Evolutionary conservation across 1,284 basidiomycete genomes (phyloP), one percentile per base, ranked within the genome.

Genomic region (Lentinus polychrous): DNA sequence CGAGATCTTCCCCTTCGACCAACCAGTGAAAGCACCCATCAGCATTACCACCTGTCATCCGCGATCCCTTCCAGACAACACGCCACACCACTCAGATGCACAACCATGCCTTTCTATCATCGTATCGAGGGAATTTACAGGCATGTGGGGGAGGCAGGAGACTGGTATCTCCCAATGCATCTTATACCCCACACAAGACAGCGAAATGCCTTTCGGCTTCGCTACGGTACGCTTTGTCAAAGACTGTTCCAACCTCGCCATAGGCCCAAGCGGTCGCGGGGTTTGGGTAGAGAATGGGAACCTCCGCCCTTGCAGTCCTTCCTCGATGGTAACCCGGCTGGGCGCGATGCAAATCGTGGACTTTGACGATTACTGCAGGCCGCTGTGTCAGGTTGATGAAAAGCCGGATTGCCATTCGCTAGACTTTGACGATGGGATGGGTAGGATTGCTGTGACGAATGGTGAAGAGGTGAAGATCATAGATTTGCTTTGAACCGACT

Each of bases 391-490:
- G 2, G 14, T 50, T 23, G 31, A 23, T 5, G 18, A 15, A 3
- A 42, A 34, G 31, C 22, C 31, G 8, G 15, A 8, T 12, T 36
- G 34, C 5, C 18, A 31, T 8, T 24, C 32, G 20, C n/a, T 50
- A 15, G 49, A 50, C 23, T 50, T 50, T 23, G 49, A 50, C 38
- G 49, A 50, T 42, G 49, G 49, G 5, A 46, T 50, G 44, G 49
- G 49, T 2, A 31, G 49, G 45, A 46, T 50, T 22, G 49, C 46
- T 24, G 34, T 44, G 6, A 41, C 22, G 6, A 8, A 27, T 10
- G 47, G 17, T 6, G 15, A 38, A 15, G 47, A 37, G 14, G 34
- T 49, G 12, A 34, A 49, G 31, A 43, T 49, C 33, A 37, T 43
- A 6, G 47, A 49, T 37, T 20, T 49, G 18, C 11, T 49, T 34